Evolutionary conservation across 108 stramenopile genomes (phyloP), one percentile per base, ranked within the genome.

Genomic region (Ochromonas danica): DNA sequence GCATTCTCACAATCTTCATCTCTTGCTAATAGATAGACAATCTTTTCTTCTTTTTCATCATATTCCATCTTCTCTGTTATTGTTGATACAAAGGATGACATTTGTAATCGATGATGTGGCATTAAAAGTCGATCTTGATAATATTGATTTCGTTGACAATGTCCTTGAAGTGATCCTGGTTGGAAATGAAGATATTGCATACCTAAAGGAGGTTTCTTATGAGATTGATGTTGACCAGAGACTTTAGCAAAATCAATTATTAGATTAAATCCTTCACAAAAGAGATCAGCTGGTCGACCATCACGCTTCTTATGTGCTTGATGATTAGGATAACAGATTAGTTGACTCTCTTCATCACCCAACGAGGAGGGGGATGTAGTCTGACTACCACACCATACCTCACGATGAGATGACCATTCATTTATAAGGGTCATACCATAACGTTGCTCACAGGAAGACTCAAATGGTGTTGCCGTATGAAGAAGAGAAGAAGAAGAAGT

Each of bases 1-100:
- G 78, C 40, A 41, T 83, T 83, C 45, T 83, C 82, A 30, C 67
- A 79, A 61, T 83, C 82, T 42, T 83, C 82, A 67, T 83, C 82
- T 0, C 82, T 61, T 1, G 78, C 78, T 0, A 83, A 1, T 0
- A 83, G 57, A 31, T 79, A 79, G 27, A 62, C 78, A 25, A 41
- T 0, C 38, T 30, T 36, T 17, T 0, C 1, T 43, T 71, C 79
- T 41, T 22, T 25, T 31, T 42, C 0, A 14, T 40, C 71, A 67
- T 67, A 36, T 35, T 36, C 25, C 31, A 67, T 36, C 3, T 67
- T 36, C 31, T 35, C 25, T 67, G 10, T 10, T 17, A 22, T 10
- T 17, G 10, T 22, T 10, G 51, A 57, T 17, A 57, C 51, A 22
- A 57, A 57, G 17, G 51, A 57, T 17, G 14, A 22, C 67, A 75